These are phyloP conservation scores for Diversispora eburnea DNA, from an alignment of 192 early-diverging fungal species.

Conservation along the genomic window DNA sequence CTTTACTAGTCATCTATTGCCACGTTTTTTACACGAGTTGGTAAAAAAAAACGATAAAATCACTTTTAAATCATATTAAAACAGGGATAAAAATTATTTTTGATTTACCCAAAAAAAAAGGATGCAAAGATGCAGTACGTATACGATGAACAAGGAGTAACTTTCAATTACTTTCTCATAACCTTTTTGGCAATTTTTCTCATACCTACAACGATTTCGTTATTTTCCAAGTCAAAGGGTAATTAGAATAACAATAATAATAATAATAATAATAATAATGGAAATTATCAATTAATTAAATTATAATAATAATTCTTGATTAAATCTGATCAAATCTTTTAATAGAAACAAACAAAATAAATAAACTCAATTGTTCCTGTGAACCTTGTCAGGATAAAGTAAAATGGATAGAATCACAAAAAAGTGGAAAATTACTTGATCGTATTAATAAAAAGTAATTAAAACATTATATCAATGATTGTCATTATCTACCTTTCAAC, in stretches of 20 bases:
- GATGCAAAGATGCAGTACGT: constrained; percentile 63
- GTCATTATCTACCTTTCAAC: background rate
- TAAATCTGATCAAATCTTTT: too few species aligned
- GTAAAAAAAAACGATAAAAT: too few species aligned
- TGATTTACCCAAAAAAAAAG: background rate
- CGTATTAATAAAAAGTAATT: constrained; percentile 30
- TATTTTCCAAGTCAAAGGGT: constrained; percentile 43
- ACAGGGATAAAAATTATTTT: too few species aligned
- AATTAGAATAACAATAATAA: background rate
- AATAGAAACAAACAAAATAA: background rate
- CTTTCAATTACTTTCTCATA: constrained; percentile 92
- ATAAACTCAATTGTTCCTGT: constrained; percentile 36
- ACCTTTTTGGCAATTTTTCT: constrained; percentile 79
- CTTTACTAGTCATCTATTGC: too few species aligned
- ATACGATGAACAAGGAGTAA: constrained; percentile 92
- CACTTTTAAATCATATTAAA: too few species aligned
- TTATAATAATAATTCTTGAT: too few species aligned
- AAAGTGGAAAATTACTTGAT: background rate
- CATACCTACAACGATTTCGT: constrained; percentile 67
- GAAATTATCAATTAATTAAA: too few species aligned
- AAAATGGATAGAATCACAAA: constrained; percentile 22
- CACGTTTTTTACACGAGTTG: too few species aligned
- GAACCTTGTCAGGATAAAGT: constrained; percentile 36
- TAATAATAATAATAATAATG: too few species aligned
- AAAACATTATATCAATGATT: background rate